These are phyloP conservation scores for Selaginella tamariscina DNA, from an alignment of 75 land plant species.

Conservation along the genomic window DNA sequence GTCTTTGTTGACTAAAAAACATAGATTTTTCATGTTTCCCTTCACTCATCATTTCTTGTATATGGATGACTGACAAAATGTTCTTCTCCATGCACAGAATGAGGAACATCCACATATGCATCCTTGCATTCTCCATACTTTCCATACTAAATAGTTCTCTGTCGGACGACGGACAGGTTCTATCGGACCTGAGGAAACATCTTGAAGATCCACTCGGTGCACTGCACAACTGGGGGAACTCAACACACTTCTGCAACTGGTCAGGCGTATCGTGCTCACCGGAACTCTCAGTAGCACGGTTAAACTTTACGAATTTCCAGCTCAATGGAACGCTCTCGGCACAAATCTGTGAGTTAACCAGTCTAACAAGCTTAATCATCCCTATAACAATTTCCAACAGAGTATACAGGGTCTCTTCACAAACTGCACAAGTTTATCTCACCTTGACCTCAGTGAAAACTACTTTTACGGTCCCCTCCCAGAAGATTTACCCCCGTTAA, in stretches of 20 bases:
- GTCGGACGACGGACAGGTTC: too few species aligned
- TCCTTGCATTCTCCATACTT: too few species aligned
- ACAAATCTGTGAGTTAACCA: background rate
- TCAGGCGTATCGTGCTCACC: background rate
- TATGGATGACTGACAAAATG: too few species aligned
- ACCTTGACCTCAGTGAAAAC: background rate
- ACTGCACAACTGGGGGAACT: background rate
- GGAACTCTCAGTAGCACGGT: background rate
- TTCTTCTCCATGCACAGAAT: too few species aligned
- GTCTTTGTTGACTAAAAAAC: too few species aligned
- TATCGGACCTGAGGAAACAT: too few species aligned
- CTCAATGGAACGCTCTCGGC: background rate
- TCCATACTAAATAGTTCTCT: too few species aligned
- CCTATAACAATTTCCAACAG: background rate
- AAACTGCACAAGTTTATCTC: background rate
- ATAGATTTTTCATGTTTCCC: too few species aligned
- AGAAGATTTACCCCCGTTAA: constrained; percentile 31
- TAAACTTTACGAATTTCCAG: background rate
- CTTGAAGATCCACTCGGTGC: background rate
- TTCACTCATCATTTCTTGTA: too few species aligned
- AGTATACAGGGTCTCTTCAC: background rate
- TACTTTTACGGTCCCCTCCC: constrained; percentile 5
- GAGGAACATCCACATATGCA: too few species aligned
- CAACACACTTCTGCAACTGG: background rate
- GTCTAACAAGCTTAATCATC: background rate